Percentiles rank a stretch among this genome's conserved stretches.
These are phyloP conservation scores for Arachis monticola DNA, from an alignment of 331 rosid species.

Conservation along the genomic window DNA sequence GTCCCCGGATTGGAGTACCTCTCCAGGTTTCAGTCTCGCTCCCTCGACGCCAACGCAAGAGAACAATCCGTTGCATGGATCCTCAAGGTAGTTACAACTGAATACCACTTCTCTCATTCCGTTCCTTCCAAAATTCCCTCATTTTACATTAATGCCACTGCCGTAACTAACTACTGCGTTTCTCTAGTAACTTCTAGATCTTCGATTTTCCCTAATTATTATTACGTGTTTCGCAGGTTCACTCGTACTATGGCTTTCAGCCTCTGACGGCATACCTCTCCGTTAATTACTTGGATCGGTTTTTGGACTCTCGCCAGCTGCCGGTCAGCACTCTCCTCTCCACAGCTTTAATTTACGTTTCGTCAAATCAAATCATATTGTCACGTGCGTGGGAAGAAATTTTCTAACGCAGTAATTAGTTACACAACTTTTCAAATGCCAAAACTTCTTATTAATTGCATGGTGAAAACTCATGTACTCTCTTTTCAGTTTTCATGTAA, in stretches of 20 bases:
- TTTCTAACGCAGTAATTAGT: slow-evolving; percentile 37
- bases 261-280: slow-evolving; percentile 89
- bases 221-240: slow-evolving; percentile 56
- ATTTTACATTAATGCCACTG: slow-evolving; percentile 49
- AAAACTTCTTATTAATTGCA: background rate
- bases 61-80: slow-evolving; percentile 89
- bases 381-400: slow-evolving; percentile 2
- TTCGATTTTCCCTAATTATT: background rate
- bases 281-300: slow-evolving; percentile 88
- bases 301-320: slow-evolving; percentile 64
- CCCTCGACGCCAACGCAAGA: slow-evolving; percentile 73
- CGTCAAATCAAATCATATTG: background rate
- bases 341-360: background rate
- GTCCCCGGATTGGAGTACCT: slow-evolving; percentile 74
- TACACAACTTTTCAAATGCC: slow-evolving; percentile 55
- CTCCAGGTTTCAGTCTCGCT: slow-evolving; percentile 59
- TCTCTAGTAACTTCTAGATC: slow-evolving; percentile 41
- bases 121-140: background rate
- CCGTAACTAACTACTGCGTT: background rate
- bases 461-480: too few relatives aligned
- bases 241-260: slow-evolving; percentile 66
- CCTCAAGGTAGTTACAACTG: slow-evolving; percentile 65
- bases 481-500: too few relatives aligned
- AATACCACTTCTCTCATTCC: background rate
- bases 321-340: slow-evolving; percentile 62